Conservation (phyloP, 176 grass and related monocot genomes). For the Aegilops speltoides region DNA sequence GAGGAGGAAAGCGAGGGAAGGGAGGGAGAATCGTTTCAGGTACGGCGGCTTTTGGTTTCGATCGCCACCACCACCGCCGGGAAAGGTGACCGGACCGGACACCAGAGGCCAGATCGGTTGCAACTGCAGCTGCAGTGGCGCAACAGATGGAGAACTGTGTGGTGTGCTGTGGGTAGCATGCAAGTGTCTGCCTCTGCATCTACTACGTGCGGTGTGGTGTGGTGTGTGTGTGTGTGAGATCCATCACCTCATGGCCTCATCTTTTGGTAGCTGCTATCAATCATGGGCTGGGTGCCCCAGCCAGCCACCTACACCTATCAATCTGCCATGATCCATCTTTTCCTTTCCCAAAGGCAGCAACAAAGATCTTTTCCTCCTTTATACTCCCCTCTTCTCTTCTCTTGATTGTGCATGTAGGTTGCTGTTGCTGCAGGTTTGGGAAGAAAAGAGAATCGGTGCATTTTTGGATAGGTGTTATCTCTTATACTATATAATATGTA, state of each 20-base stretch:
- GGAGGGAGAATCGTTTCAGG: constrained; percentile 36
- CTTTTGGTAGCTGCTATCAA: not conserved
- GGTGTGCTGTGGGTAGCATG: constrained; percentile 33
- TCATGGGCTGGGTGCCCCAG: not conserved
- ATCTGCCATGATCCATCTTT: not conserved
- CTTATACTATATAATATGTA: no score
- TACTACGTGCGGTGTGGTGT: no score
- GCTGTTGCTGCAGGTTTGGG: not conserved
- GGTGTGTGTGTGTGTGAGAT: not conserved
- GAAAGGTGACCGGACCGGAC: not conserved
- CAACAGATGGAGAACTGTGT: not conserved
- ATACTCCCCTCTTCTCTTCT: not conserved
- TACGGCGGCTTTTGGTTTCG: not conserved
- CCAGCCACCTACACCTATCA: not conserved
- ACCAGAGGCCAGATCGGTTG: not conserved
- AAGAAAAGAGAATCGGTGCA: not conserved
- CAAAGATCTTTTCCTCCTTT: not conserved
- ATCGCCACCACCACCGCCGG: not conserved
- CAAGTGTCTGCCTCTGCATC: not conserved
- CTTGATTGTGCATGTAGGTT: not conserved
- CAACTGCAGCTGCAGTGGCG: not conserved
- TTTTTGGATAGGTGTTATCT: not conserved
- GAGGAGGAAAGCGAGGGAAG: not conserved
- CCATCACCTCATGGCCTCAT: not conserved
- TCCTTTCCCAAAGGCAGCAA: constrained; percentile 23